These are phyloP conservation scores for Aspergillus fructus DNA, from an alignment of 2,329 filamentous ascomycete genomes.

Conservation along the genomic window DNA sequence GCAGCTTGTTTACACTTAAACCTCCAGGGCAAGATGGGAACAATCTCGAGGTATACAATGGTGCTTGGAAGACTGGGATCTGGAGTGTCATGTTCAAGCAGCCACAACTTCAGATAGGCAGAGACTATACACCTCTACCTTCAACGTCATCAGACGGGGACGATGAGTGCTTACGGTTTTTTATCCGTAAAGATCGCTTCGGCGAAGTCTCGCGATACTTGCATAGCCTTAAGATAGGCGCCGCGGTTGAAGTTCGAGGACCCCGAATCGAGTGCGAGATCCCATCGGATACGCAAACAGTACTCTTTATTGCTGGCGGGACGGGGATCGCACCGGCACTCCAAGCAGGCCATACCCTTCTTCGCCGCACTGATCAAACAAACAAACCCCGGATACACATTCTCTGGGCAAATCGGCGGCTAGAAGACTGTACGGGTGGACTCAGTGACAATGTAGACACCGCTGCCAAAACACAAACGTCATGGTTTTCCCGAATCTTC, in stretches of 20 bases:
- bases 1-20: constrained; percentile 46
- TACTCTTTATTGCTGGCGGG: constrained; percentile 86
- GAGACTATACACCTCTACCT: constrained; percentile 84
- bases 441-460: constrained; percentile 47
- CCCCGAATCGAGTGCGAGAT: constrained; percentile 69
- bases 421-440: constrained; percentile 65
- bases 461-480: constrained; percentile 14
- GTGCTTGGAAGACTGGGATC: constrained; percentile 63
- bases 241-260: constrained; percentile 72
- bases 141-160: constrained; percentile 26
- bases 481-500: constrained; percentile 34
- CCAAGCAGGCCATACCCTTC: constrained; percentile 69
- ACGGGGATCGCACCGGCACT: constrained; percentile 90
- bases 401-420: constrained; percentile 75
- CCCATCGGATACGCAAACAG: constrained; percentile 53
- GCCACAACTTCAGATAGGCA: constrained; percentile 85
- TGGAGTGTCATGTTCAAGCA: constrained; percentile 95
- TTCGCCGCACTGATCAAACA: constrained; percentile 28
- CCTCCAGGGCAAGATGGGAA: constrained; percentile 31
- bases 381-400: constrained; percentile 61
- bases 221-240: constrained; percentile 60
- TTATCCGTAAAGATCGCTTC: constrained; percentile 73
- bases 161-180: constrained; percentile 60
- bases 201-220: constrained; percentile 89
- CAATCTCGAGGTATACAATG: constrained; percentile 41